These are phyloP conservation scores for Cercospora citrullina DNA, from an alignment of 2,329 filamentous ascomycete species.

Conservation along the genomic window DNA sequence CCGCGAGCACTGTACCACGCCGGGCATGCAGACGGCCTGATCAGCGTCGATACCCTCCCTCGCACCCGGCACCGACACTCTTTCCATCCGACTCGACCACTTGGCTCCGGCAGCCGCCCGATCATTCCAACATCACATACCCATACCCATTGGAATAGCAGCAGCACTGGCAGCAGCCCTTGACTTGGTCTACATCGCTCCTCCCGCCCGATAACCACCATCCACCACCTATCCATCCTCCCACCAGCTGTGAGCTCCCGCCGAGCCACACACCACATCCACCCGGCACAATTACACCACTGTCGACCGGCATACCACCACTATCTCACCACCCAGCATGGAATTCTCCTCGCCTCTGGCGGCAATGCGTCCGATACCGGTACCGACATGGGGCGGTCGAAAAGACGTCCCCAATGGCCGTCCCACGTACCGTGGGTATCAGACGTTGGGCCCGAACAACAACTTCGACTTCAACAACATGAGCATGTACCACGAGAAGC, in stretches of 20 bases:
- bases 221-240: constrained; percentile 9
- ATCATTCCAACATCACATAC: constrained; percentile 6
- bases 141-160: constrained; percentile 7
- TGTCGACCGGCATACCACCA: constrained; percentile 3
- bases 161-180: constrained; percentile 15
- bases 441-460: constrained; percentile 58
- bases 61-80: constrained; percentile 11
- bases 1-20: background rate
- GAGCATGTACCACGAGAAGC: constrained; percentile 71
- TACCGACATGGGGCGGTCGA: constrained; percentile 62
- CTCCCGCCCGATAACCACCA: constrained; percentile 2
- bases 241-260: background rate
- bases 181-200: constrained; percentile 16
- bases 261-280: background rate
- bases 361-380: constrained; percentile 77
- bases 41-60: constrained; percentile 9
- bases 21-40: constrained; percentile 10
- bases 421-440: constrained; percentile 53
- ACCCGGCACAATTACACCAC: constrained; percentile 16
- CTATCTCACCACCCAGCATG: constrained; percentile 55
- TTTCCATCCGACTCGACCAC: constrained; percentile 1
- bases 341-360: constrained; percentile 92
- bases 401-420: constrained; percentile 56
- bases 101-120: constrained; percentile 9
- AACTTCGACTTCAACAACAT: constrained; percentile 75